These are phyloP conservation scores for Exophiala sideris DNA, from an alignment of 2,329 filamentous ascomycete genomes.

Conservation along the genomic window DNA sequence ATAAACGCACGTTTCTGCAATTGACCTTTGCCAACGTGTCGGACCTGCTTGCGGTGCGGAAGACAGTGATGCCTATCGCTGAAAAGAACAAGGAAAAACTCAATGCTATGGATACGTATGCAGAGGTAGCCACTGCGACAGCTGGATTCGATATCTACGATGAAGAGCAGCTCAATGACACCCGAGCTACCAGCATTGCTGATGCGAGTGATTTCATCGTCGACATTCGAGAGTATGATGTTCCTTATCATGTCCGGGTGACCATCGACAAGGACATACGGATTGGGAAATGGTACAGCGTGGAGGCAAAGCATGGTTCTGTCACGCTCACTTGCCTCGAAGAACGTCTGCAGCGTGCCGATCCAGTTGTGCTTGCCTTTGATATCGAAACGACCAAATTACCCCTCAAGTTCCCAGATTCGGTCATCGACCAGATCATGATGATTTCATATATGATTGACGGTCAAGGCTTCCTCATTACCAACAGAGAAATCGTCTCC, in stretches of 20 bases:
- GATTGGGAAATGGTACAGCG: constrained; percentile 94
- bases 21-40: constrained; percentile 82
- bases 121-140: constrained; percentile 81
- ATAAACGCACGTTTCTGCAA: constrained; percentile 82
- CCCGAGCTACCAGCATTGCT: constrained; percentile 71
- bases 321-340: constrained; percentile 81
- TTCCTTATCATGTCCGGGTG: constrained; percentile 98
- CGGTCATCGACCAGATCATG: constrained; percentile 94
- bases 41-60: constrained; percentile 80
- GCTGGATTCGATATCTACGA: constrained; percentile 94
- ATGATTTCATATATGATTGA: constrained; percentile 99
- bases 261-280: constrained; percentile 96
- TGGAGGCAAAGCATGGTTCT: constrained; percentile 88
- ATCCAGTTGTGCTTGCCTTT: constrained; percentile 97
- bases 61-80: constrained; percentile 81
- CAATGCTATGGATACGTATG: constrained; percentile 97
- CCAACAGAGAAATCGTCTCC: constrained; percentile 94
- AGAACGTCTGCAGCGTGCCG: constrained; percentile 82
- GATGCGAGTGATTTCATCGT: constrained; percentile 97
- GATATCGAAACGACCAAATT: constrained; percentile 98
- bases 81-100: constrained; percentile 96
- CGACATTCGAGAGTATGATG: constrained; percentile 98
- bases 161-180: constrained; percentile 77
- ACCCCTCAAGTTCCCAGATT: constrained; percentile 93
- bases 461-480: constrained; percentile 95